These are phyloP conservation scores for Orbilia javanica DNA, from an alignment of 2,329 filamentous ascomycete species.

Conservation along the genomic window DNA sequence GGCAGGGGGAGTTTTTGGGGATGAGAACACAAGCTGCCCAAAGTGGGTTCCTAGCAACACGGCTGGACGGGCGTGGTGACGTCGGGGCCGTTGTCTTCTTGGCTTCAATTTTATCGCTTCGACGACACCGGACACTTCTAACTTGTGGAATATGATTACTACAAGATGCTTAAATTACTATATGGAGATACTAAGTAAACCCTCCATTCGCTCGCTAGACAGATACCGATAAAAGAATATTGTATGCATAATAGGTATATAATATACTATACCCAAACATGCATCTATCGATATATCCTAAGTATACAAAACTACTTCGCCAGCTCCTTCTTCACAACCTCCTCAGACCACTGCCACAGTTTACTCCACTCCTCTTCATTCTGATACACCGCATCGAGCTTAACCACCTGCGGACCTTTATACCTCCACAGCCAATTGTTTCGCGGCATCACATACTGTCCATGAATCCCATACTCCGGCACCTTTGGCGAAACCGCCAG, in stretches of 20 bases:
- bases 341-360: conserved; percentile 60
- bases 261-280: background rate
- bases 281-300: too few relatives aligned
- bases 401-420: conserved; percentile 42
- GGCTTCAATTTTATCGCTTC: background rate
- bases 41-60: conserved; percentile 14
- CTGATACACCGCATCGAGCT: conserved; percentile 42
- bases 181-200: too few relatives aligned
- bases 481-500: conserved; percentile 52
- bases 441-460: conserved; percentile 55
- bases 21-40: conserved; percentile 32
- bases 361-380: conserved; percentile 58
- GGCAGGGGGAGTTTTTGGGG: too few relatives aligned
- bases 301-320: conserved; percentile 10
- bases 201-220: too few relatives aligned
- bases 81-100: conserved; percentile 19
- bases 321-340: conserved; percentile 44
- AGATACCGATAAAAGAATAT: too few relatives aligned
- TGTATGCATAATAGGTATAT: too few relatives aligned
- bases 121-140: background rate
- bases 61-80: conserved; percentile 21
- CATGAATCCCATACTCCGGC: conserved; percentile 55
- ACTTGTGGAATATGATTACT: background rate
- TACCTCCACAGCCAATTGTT: conserved; percentile 58
- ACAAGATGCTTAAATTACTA: too few relatives aligned